These are phyloP conservation scores for Exophiala sp. DNA, from an alignment of 2,329 filamentous ascomycete species.

Conservation along the genomic window DNA sequence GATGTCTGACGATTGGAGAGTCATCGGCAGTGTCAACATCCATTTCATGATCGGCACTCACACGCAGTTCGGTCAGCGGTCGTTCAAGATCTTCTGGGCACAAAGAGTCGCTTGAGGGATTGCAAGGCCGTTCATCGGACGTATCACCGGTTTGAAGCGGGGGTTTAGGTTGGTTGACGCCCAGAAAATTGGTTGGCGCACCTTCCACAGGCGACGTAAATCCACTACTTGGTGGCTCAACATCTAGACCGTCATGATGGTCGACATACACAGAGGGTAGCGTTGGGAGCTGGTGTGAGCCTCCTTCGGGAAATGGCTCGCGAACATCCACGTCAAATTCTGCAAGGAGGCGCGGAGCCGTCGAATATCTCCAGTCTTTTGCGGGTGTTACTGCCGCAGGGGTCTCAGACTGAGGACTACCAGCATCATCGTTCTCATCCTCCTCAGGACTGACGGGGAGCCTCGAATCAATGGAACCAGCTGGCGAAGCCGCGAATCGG, in stretches of 20 bases:
- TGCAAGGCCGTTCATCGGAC: not conserved
- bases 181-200: not conserved
- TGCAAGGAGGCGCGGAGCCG: constrained; percentile 21
- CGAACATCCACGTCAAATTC: constrained; percentile 26
- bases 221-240: constrained; percentile 28
- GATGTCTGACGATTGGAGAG: constrained; percentile 19
- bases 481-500: constrained; percentile 26
- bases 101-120: not conserved
- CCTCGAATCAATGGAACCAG: constrained; percentile 27
- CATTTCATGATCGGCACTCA: constrained; percentile 17
- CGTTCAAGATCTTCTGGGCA: constrained; percentile 21
- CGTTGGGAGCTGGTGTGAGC: constrained; percentile 25
- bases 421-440: not conserved
- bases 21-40: constrained; percentile 17
- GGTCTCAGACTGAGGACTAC: not conserved
- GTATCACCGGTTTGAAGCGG: not conserved
- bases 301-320: constrained; percentile 26
- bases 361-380: constrained; percentile 28
- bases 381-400: constrained; percentile 1
- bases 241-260: constrained; percentile 1
- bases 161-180: not conserved
- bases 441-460: constrained; percentile 16
- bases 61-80: constrained; percentile 19
- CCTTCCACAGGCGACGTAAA: constrained; percentile 23
- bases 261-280: constrained; percentile 4